Base-by-base conservation (phyloP, 495 filamentous ascomycete species). In the Entonaema liquescens region DNA sequence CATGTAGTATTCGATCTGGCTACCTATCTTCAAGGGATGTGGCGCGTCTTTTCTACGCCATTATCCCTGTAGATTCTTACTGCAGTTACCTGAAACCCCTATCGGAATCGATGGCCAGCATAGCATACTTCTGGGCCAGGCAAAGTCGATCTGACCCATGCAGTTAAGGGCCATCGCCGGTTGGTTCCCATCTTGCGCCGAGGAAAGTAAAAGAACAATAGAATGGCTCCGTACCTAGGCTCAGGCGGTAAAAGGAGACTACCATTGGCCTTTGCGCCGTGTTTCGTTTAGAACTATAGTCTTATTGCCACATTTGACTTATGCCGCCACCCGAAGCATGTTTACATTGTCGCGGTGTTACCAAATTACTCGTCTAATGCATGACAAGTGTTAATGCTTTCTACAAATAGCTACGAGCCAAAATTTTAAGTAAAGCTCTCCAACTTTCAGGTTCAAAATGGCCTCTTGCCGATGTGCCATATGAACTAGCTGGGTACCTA, bases 1-100 rank as follows among this genome's bases (percentile, higher is more conserved):
- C 35, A 68, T 40, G 7, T 13, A 29, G 29, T 59, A 28, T 57
- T 5, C 53, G 53, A 69, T 69, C 33, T 52, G 7, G 31, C n/a
- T 17, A 44, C n/a, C n/a, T n/a, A 33, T 38, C 21, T 42, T 44
- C 8, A 11, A 47, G 5, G 17, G 44, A 29, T 21, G 21, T 25
- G 29, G 53, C 12, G 49, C 13, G 6, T 29, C 25, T 15, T 44
- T 23, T 29, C 49, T 3, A 53, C 25, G 25, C 49, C 49, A n/a
- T 29, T 53, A 1, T 49, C 40, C 13, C 17, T 25, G 19, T 12
- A 19, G 1, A 13, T 15, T 52, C 8, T 1, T 42, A 17, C 19
- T 47, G 2, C 19, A 23, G 12, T 7, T 21, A 21, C 42, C 9
- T 23, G 19, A 3, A 47, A 21, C 8, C 42, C 42, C 42, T 12